Evolutionary conservation across 768 basidiomycete genomes (phyloP).

Genomic region (Coprinopsis strossmayeri): DNA sequence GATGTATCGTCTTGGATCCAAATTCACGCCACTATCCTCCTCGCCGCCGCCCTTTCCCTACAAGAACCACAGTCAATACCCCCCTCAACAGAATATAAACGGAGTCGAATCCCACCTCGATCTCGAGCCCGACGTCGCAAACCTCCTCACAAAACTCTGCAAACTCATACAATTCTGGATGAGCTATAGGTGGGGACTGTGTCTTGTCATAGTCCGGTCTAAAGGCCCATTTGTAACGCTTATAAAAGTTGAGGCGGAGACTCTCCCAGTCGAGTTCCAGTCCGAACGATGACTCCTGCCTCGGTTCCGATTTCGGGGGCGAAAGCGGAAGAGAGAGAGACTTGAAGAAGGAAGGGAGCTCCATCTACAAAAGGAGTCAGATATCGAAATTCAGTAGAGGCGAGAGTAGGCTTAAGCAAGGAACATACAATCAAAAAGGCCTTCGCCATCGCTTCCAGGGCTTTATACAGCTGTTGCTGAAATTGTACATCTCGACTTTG

Average conservation of each 20-base stretch:
- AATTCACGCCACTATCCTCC: background rate
- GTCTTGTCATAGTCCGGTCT: slow-evolving; percentile 49
- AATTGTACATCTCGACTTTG: slow-evolving; percentile 50
- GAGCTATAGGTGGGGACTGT: slow-evolving; percentile 35
- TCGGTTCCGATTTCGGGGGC: slow-evolving; percentile 16
- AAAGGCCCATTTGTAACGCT: slow-evolving; percentile 80
- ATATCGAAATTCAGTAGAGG: too few relatives aligned
- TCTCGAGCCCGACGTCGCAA: background rate
- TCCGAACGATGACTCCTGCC: slow-evolving; percentile 43
- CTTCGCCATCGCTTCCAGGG: too few relatives aligned
- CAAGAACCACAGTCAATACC: background rate
- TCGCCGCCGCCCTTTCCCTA: background rate
- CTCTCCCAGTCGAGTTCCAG: slow-evolving; percentile 40
- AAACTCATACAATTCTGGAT: slow-evolving; percentile 54
- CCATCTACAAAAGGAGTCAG: too few relatives aligned
- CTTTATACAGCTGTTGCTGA: slow-evolving; percentile 38
- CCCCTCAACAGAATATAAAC: background rate
- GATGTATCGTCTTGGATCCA: background rate
- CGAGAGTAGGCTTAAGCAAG: too few relatives aligned
- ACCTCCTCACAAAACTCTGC: slow-evolving; percentile 15
- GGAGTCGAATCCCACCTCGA: background rate
- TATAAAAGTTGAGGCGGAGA: slow-evolving; percentile 49
- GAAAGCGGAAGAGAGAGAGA: background rate
- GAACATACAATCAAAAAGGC: too few relatives aligned
- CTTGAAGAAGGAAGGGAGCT: too few relatives aligned